phyloP scores from a whole-genome alignment of 1,139 yeast genomes.

The Geotrichum candidum region DNA sequence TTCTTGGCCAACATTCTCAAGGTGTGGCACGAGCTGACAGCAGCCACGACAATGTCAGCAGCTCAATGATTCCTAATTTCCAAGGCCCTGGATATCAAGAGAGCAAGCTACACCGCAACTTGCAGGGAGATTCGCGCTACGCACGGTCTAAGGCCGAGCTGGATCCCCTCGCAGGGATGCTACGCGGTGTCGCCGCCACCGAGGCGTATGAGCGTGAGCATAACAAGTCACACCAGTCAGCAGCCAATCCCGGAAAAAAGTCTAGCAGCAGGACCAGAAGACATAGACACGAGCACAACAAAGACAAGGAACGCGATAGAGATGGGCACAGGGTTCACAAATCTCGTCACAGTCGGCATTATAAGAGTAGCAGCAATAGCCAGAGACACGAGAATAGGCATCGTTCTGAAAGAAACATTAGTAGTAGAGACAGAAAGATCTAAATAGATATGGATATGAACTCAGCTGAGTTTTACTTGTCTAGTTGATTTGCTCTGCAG shows the following conservation, averaged over 20 bases:
- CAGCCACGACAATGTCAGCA: background rate
- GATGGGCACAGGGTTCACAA: background rate
- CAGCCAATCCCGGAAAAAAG: background rate
- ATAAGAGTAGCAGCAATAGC: background rate
- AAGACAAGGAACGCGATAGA: background rate
- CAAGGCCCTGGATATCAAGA: background rate
- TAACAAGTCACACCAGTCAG: background rate
- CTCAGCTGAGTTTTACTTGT: background rate
- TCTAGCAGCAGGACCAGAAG: background rate
- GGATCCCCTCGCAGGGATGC: conserved; percentile 5
- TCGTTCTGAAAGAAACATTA: background rate
- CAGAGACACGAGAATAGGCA: background rate
- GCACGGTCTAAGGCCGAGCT: background rate
- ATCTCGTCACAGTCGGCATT: background rate
- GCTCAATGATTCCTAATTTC: too few relatives aligned
- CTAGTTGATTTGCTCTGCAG: background rate
- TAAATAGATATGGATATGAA: background rate
- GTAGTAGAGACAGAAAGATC: background rate
- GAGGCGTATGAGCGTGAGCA: background rate
- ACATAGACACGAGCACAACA: too few relatives aligned
- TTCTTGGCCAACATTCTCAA: background rate
- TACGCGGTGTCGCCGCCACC: background rate
- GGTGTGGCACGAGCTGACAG: background rate
- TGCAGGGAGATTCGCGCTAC: background rate
- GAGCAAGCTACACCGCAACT: background rate